Evolutionary conservation across 1,284 basidiomycete species (phyloP), one percentile per base, ranked within the genome.

Genomic region (Sphagnurus paluster): DNA sequence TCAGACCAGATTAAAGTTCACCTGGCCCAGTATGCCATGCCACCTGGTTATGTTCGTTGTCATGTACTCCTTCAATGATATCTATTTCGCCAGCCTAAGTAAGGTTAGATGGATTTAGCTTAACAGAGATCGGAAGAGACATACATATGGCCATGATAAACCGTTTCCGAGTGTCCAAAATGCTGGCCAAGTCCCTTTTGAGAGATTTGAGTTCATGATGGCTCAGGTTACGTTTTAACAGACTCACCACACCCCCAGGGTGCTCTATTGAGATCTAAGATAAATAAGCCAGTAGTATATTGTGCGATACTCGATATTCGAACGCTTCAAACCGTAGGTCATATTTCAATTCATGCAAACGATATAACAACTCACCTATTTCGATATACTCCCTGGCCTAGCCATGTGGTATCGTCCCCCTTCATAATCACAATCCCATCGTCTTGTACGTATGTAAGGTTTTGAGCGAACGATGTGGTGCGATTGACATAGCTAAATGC

Each of bases 31-130:
- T 86, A 62, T 89, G 86, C 76, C 83, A 87, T 34, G 87, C 81
- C 34, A 87, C 77, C 63, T 89, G 86, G 56, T 90, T 90, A 56
- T 86, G 82, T 57, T 81, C 70, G 57, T 86, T 86, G 51, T 84
- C 81, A 57, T 89, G 84, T 4, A 89, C 85, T 6, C 86, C 84
- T 67, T 90, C 87, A 16, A 90, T 75, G 42, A 92, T 84, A 64
- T 91, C 89, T 29, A 91, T 87, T 67, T 91, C 88, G 5, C 88
- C 88, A 5, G 70, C 68, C 82, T 86, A 51, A 14, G 6, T 20
- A 33, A 28, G 16, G 35, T n/a, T 5, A 21, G 30, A 28, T 32
- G 33, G 40, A 29, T 33, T 29, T 23, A 25, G 19, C 23, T 26
- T 33, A 7, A 14, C 6, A 11, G 9, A 36, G 28, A 24, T 26